Evolutionary conservation across 768 basidiomycete species (phyloP).

Genomic region (Auricularia cornea): DNA sequence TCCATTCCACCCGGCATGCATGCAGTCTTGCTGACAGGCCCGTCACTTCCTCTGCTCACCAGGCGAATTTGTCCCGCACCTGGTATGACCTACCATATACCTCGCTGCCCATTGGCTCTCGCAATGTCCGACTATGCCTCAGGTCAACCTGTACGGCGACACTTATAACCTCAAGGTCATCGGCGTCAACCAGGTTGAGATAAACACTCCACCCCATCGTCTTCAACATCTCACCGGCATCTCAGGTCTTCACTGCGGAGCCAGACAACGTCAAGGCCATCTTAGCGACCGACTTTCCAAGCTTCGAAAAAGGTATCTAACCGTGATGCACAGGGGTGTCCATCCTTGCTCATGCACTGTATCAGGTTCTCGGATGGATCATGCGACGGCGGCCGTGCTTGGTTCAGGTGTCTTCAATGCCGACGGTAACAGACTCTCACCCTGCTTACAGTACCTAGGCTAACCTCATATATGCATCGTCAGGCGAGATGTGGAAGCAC

Average conservation of each 20-base stretch:
- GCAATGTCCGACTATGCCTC: background rate
- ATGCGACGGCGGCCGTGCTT: conserved; percentile 38
- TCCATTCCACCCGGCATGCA: too few relatives aligned
- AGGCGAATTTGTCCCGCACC: background rate
- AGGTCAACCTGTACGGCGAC: background rate
- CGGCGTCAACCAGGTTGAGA: background rate
- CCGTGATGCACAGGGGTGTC: too few relatives aligned
- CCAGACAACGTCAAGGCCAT: conserved; percentile 54
- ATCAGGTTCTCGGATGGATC: conserved; percentile 1
- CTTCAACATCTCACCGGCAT: background rate
- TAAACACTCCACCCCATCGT: background rate
- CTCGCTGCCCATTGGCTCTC: background rate
- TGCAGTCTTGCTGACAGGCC: too few relatives aligned
- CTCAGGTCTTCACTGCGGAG: conserved; percentile 35
- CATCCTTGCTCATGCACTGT: too few relatives aligned
- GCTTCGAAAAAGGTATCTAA: conserved; percentile 56
- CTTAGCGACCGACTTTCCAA: conserved; percentile 48
- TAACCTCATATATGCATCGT: background rate
- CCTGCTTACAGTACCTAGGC: background rate
- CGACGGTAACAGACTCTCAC: conserved; percentile 31
- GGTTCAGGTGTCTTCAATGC: conserved; percentile 59
- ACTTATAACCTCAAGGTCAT: background rate
- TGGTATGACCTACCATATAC: background rate
- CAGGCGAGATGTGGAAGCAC: conserved; percentile 62
- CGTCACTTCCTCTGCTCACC: background rate